Conservation (phyloP, 768 basidiomycete species). For the Pleurotus tuber-regium region DNA sequence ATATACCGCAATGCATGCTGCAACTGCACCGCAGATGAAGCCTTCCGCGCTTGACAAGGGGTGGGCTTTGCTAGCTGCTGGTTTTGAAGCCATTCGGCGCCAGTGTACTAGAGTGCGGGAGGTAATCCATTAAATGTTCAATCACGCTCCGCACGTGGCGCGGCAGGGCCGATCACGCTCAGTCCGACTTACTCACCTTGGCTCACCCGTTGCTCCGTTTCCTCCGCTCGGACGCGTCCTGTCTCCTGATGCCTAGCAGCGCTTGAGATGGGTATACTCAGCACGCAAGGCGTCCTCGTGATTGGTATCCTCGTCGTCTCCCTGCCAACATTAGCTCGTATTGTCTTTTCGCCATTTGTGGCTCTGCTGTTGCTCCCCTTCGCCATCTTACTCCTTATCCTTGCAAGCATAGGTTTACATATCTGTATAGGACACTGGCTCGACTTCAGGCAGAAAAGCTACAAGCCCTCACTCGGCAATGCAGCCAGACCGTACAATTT, state of each 20-base stretch:
- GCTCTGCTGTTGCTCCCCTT: conserved; percentile 65
- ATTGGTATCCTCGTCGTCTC: conserved; percentile 57
- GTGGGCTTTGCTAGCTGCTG: conserved; percentile 16
- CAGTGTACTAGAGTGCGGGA: not conserved
- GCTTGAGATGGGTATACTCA: conserved; percentile 35
- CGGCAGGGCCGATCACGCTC: not conserved
- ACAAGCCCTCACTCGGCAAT: conserved; percentile 38
- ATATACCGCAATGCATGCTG: conserved; percentile 86
- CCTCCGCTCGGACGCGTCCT: not conserved
- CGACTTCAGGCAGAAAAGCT: conserved; percentile 40
- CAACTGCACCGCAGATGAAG: conserved; percentile 87
- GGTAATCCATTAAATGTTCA: too few relatives aligned
- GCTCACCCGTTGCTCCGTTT: not conserved
- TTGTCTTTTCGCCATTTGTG: conserved; percentile 64
- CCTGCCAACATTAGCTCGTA: conserved; percentile 50
- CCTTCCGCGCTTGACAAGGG: conserved; percentile 69
- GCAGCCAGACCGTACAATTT: conserved; percentile 79
- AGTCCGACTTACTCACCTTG: not conserved
- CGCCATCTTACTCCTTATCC: conserved; percentile 43
- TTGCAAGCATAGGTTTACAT: conserved; percentile 52
- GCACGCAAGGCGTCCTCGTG: conserved; percentile 49
- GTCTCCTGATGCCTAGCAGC: not conserved
- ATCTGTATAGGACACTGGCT: conserved; percentile 58
- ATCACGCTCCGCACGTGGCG: not conserved
- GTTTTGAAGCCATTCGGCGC: conserved; percentile 12